phyloP scores from a whole-genome alignment of 2,329 filamentous ascomycete species.

The Harringtonia lauricola region DNA sequence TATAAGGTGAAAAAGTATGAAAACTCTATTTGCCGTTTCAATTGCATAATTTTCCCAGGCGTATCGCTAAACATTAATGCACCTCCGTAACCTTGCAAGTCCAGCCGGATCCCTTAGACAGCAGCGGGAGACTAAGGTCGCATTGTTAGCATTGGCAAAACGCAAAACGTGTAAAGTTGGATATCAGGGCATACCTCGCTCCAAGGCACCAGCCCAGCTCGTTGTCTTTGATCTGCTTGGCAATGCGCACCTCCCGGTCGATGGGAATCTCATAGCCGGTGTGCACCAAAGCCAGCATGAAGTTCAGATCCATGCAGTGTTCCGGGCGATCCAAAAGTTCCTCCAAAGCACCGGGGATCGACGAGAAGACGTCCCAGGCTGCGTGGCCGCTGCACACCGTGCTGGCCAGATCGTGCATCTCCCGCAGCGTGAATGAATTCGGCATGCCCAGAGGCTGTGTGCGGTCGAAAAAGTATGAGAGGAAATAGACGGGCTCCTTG shows the following conservation, averaged over 20 bases:
- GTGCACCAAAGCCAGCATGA: slow-evolving; percentile 86
- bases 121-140: slow-evolving; percentile 59
- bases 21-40: too few species aligned
- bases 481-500: slow-evolving; percentile 85
- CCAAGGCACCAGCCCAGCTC: slow-evolving; percentile 97
- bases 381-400: slow-evolving; percentile 73
- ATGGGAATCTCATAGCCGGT: slow-evolving; percentile 98
- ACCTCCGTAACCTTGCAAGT: slow-evolving; percentile 75
- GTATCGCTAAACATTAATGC: slow-evolving; percentile 24
- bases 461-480: slow-evolving; percentile 97
- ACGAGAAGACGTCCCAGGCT: slow-evolving; percentile 71
- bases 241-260: slow-evolving; percentile 90
- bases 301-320: slow-evolving; percentile 90
- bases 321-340: slow-evolving; percentile 78
- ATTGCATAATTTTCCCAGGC: too few species aligned
- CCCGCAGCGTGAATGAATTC: slow-evolving; percentile 86
- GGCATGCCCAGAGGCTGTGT: slow-evolving; percentile 93
- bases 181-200: slow-evolving; percentile 58
- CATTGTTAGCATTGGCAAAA: neutral
- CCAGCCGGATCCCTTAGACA: slow-evolving; percentile 78
- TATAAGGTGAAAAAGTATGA: neutral
- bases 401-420: slow-evolving; percentile 75
- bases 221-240: slow-evolving; percentile 97
- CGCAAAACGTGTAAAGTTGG: neutral
- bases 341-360: slow-evolving; percentile 63